A percentile compares a stretch with the other conserved stretches of the same genome.
phyloP scores from a whole-genome alignment of 2,329 filamentous ascomycete species.

The Talaromyces funiculosus region DNA sequence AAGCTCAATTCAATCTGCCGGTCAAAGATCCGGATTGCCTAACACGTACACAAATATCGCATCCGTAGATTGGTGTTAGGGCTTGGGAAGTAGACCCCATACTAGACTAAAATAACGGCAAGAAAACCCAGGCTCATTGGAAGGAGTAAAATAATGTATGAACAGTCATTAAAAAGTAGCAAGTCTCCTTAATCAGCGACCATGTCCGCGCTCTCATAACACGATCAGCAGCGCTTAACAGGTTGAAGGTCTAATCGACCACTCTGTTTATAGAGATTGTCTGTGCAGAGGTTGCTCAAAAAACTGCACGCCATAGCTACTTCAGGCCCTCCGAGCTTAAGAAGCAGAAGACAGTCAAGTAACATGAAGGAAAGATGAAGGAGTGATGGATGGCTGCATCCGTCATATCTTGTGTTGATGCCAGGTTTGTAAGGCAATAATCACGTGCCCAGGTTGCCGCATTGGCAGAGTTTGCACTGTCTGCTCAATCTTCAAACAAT shows the following conservation, averaged over 20 bases:
- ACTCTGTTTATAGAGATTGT: too few species aligned
- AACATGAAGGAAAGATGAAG: too few species aligned
- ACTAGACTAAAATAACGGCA: too few species aligned
- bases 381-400: neutral
- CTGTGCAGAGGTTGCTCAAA: too few species aligned
- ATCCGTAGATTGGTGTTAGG: neutral
- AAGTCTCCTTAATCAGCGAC: neutral
- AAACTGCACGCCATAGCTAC: too few species aligned
- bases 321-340: too few species aligned
- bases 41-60: neutral
- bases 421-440: neutral
- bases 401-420: neutral
- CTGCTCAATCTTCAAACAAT: constrained; percentile 36
- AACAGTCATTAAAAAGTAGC: neutral
- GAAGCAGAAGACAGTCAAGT: too few species aligned
- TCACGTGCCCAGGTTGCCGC: neutral
- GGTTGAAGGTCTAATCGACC: neutral
- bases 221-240: neutral
- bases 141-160: neutral
- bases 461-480: constrained; percentile 34
- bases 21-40: neutral
- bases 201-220: neutral
- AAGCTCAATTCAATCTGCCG: neutral
- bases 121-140: neutral
- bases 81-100: neutral